Percentiles rank a stretch among this genome's conserved stretches.
Evolutionary conservation across 2,329 filamentous ascomycete species (phyloP).

Genomic region (Xylaria sp.): DNA sequence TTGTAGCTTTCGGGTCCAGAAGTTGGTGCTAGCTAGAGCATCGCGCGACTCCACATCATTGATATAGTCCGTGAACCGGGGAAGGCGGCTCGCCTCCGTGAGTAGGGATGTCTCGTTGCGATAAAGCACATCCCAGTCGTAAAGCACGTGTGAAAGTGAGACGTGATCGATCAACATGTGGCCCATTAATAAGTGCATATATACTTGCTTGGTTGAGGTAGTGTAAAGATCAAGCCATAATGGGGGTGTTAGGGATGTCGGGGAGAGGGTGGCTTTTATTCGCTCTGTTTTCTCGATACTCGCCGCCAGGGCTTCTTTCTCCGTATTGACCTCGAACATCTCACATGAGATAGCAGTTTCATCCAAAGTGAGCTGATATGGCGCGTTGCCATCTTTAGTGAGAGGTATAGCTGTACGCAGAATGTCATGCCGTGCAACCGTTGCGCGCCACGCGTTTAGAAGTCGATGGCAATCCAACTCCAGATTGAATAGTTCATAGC

Average conservation of each 20-base stretch:
- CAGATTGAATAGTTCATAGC: not conserved
- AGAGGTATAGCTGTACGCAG: slow-evolving; percentile 15
- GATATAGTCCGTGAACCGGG: slow-evolving; percentile 1
- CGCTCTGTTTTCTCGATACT: slow-evolving; percentile 13
- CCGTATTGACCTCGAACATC: not conserved
- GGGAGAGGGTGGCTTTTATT: slow-evolving; percentile 7
- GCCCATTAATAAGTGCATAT: slow-evolving; percentile 26
- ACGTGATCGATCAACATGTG: slow-evolving; percentile 29
- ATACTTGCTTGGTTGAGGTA: slow-evolving; percentile 16
- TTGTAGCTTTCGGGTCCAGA: slow-evolving; percentile 1
- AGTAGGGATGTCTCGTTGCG: slow-evolving; percentile 8
- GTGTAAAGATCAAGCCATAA: slow-evolving; percentile 8
- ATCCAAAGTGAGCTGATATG: slow-evolving; percentile 7
- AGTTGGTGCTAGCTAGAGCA: not conserved
- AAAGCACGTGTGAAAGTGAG: slow-evolving; percentile 22
- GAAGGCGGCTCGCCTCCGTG: not conserved
- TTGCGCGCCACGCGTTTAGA: slow-evolving; percentile 13
- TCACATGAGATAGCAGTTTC: not conserved
- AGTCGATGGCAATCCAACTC: slow-evolving; percentile 1
- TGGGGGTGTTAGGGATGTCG: slow-evolving; percentile 1
- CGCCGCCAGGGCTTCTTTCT: slow-evolving; percentile 1
- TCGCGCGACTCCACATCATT: slow-evolving; percentile 17
- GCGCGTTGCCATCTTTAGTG: slow-evolving; percentile 2
- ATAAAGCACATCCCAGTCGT: slow-evolving; percentile 22
- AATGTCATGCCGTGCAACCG: slow-evolving; percentile 7